Conservation (phyloP, 371 early-diverging fungal genomes). For the Cokeromyces recurvatus region DNA sequence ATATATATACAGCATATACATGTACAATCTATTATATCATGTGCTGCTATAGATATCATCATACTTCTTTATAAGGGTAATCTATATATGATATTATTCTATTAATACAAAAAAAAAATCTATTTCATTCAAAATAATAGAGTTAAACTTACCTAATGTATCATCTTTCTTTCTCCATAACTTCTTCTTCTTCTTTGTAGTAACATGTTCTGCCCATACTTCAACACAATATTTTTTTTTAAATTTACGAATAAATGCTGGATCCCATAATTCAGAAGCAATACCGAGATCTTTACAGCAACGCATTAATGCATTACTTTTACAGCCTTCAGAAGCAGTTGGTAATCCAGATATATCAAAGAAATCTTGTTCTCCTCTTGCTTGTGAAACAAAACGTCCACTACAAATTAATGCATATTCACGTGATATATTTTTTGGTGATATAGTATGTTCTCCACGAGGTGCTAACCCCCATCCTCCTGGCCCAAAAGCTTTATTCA, state of each 20-base stretch:
- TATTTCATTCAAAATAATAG: no score
- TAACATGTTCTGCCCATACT: slow-evolving; percentile 72
- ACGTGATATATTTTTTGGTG: slow-evolving; percentile 73
- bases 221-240: slow-evolving; percentile 77
- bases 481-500: slow-evolving; percentile 94
- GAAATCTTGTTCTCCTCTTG: slow-evolving; percentile 95
- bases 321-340: slow-evolving; percentile 90
- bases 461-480: slow-evolving; percentile 94
- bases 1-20: no score
- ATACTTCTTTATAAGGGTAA: slow-evolving; percentile 39
- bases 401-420: slow-evolving; percentile 89
- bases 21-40: no score
- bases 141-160: slow-evolving; percentile 38
- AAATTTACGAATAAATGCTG: slow-evolving; percentile 79
- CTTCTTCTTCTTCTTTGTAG: slow-evolving; percentile 67
- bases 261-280: slow-evolving; percentile 95
- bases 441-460: slow-evolving; percentile 85
- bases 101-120: no score
- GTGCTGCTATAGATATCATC: no score
- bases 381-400: slow-evolving; percentile 84
- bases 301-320: slow-evolving; percentile 92
- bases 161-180: slow-evolving; percentile 84
- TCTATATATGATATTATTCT: slow-evolving; percentile 17
- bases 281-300: slow-evolving; percentile 97
- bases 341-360: slow-evolving; percentile 72